These are phyloP conservation scores for Wickerhamiella qilinensis DNA, from an alignment of 805 yeast species.

Conservation along the genomic window DNA sequence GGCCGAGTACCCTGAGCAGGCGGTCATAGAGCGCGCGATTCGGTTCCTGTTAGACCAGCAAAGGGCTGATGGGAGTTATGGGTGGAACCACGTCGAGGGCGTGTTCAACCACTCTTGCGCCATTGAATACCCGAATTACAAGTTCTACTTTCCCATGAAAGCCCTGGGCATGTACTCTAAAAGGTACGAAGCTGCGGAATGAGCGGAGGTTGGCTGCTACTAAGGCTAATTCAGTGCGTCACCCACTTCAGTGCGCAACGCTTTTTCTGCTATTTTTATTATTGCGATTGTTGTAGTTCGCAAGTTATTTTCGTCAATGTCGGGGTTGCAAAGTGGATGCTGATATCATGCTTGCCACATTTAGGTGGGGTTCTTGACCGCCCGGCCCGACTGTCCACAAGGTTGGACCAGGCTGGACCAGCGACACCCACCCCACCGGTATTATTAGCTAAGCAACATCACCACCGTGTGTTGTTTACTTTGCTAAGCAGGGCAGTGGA, in stretches of 20 bases:
- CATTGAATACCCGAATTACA: constrained; percentile 89
- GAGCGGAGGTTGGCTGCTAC: too few species aligned
- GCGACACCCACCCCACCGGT: too few species aligned
- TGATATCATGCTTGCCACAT: too few species aligned
- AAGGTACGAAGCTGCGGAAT: constrained; percentile 3
- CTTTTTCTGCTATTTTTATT: too few species aligned
- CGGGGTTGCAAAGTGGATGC: too few species aligned
- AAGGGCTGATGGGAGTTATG: constrained; percentile 65
- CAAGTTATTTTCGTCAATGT: too few species aligned
- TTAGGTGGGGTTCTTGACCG: too few species aligned
- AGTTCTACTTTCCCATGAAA: constrained; percentile 77
- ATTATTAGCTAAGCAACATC: too few species aligned
- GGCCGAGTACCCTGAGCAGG: constrained; percentile 62
- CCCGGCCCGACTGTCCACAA: too few species aligned
- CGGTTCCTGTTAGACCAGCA: constrained; percentile 50
- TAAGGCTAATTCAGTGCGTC: too few species aligned
- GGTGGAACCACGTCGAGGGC: constrained; percentile 76
- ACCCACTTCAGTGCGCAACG: neutral
- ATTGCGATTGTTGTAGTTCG: too few species aligned
- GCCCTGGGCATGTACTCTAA: constrained; percentile 63
- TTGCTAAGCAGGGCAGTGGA: neutral
- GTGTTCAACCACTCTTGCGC: constrained; percentile 91
- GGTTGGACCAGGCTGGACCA: too few species aligned
- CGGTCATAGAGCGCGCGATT: constrained; percentile 48
- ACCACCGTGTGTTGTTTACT: neutral